Conservation (phyloP, 768 basidiomycete genomes). For the Pholiota molesta region DNA sequence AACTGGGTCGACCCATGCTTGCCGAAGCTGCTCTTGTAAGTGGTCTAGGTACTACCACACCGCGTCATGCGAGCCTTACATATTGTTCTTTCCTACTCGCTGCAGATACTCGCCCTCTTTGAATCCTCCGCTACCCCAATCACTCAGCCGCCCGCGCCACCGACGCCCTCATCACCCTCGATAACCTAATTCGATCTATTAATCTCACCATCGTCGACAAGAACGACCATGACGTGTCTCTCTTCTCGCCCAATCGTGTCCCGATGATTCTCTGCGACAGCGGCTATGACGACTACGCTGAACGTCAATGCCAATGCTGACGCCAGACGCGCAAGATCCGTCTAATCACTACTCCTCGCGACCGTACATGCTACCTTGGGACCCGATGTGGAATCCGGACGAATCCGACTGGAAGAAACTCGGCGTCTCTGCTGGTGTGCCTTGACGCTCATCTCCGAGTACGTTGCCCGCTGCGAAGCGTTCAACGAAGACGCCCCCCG, state of each 20-base stretch:
- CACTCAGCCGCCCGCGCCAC: slow-evolving; percentile 58
- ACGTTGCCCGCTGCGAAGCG: slow-evolving; percentile 69
- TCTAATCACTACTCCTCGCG: slow-evolving; percentile 44
- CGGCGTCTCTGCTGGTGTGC: slow-evolving; percentile 80
- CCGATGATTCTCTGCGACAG: slow-evolving; percentile 47
- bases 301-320: slow-evolving; percentile 22
- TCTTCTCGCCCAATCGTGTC: slow-evolving; percentile 52
- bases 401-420: slow-evolving; percentile 71
- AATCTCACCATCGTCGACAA: slow-evolving; percentile 60
- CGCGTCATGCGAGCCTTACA: too few relatives aligned
- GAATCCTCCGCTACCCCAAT: slow-evolving; percentile 76
- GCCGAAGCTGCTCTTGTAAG: slow-evolving; percentile 64
- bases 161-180: slow-evolving; percentile 58
- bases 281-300: slow-evolving; percentile 15
- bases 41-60: neutral
- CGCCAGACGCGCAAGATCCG: slow-evolving; percentile 34
- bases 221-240: slow-evolving; percentile 53
- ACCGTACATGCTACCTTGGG: slow-evolving; percentile 63
- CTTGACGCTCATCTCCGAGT: slow-evolving; percentile 66
- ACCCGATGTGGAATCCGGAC: slow-evolving; percentile 52
- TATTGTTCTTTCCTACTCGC: too few relatives aligned
- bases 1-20: slow-evolving; percentile 63
- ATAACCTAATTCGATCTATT: slow-evolving; percentile 62
- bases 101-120: slow-evolving; percentile 76
- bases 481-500: slow-evolving; percentile 60